These are phyloP conservation scores for Nematodospora anomalae DNA, from an alignment of 1,139 yeast genomes.

Conservation along the genomic window DNA sequence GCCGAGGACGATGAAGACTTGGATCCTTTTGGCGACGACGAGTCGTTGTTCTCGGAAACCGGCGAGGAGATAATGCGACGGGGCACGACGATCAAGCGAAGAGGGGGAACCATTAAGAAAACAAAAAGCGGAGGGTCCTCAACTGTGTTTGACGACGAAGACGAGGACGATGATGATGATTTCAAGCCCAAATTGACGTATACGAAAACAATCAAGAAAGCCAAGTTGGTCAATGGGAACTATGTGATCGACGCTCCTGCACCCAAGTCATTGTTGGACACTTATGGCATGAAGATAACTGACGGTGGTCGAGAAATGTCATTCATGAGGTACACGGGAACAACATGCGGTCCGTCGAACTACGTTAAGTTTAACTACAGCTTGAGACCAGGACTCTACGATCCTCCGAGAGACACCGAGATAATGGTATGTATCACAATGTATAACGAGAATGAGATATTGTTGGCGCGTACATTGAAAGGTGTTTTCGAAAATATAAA, in stretches of 20 bases:
- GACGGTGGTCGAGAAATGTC: conserved; percentile 63
- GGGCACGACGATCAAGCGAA: conserved; percentile 30
- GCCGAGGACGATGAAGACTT: conserved; percentile 35
- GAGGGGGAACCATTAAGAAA: conserved; percentile 2
- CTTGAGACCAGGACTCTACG: conserved; percentile 65
- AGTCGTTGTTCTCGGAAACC: conserved; percentile 43
- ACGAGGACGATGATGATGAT: conserved; percentile 40
- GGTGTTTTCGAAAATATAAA: conserved; percentile 76
- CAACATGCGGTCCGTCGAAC: conserved; percentile 75
- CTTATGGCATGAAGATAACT: conserved; percentile 49
- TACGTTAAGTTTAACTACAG: conserved; percentile 59
- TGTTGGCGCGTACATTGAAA: conserved; percentile 69
- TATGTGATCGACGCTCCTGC: conserved; percentile 80
- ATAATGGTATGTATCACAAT: conserved; percentile 73
- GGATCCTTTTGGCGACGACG: conserved; percentile 51
- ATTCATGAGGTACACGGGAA: conserved; percentile 78
- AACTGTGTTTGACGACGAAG: conserved; percentile 13
- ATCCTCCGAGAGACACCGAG: conserved; percentile 69
- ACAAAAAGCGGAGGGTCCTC: conserved; percentile 6
- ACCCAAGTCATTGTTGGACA: conserved; percentile 56
- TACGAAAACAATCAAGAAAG: conserved; percentile 50
- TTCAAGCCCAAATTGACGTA: conserved; percentile 45
- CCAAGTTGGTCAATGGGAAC: conserved; percentile 65
- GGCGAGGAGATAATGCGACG: conserved; percentile 40
- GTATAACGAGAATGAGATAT: conserved; percentile 77